Conservation (phyloP, 2,329 filamentous ascomycete species). For the Drechslerella dactyloides region DNA sequence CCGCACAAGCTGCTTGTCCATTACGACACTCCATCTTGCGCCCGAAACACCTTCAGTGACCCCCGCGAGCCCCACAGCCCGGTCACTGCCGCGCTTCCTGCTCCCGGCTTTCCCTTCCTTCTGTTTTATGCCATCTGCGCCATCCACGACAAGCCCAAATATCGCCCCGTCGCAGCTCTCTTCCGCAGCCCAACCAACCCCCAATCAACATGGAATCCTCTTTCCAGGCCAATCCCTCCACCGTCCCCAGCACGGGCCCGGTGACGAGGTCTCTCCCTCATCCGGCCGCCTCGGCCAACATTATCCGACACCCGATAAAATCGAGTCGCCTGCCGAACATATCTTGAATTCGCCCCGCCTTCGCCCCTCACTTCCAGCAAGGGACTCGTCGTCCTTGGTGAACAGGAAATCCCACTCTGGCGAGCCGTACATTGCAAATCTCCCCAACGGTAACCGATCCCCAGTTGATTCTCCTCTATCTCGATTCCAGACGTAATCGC, state of each 20-base stretch:
- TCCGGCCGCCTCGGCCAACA: not conserved
- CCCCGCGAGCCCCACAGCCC: conserved; percentile 44
- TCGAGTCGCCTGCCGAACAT: conserved; percentile 9
- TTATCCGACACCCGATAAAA: conserved; percentile 1
- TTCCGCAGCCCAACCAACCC: conserved; percentile 19
- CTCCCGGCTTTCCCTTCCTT: conserved; percentile 17
- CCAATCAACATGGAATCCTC: conserved; percentile 39
- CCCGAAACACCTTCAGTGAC: conserved; percentile 25
- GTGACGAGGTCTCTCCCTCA: conserved; percentile 17
- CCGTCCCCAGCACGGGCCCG: conserved; percentile 25
- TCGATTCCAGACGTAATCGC: not conserved
- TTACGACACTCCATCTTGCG: no score
- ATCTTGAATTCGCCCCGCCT: conserved; percentile 25
- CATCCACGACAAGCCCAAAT: conserved; percentile 24
- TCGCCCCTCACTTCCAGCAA: conserved; percentile 17
- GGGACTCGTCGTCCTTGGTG: conserved; percentile 13
- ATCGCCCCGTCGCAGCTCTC: conserved; percentile 5
- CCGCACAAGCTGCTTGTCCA: no score
- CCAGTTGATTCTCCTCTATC: not conserved
- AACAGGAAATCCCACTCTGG: conserved; percentile 37
- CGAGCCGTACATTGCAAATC: conserved; percentile 36
- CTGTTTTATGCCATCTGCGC: conserved; percentile 51
- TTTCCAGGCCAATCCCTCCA: conserved; percentile 22
- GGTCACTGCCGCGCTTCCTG: conserved; percentile 34
- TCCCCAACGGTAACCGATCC: conserved; percentile 35